Evolutionary conservation across 2,329 filamentous ascomycete species (phyloP).

Genomic region (Penicillium sp.): DNA sequence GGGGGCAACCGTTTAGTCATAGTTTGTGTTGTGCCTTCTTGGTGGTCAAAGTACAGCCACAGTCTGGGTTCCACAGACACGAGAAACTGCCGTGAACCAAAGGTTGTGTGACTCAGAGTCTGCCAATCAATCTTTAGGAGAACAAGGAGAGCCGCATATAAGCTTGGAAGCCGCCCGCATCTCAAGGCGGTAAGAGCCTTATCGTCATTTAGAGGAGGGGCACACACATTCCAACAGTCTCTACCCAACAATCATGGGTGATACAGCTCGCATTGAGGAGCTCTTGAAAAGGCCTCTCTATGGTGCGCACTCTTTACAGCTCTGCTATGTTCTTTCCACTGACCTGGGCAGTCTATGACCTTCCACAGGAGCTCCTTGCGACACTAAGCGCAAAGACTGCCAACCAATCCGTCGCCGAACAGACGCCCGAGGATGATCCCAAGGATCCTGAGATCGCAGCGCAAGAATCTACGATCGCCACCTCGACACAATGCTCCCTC

Average conservation of each 20-base stretch:
- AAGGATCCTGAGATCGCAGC: constrained; percentile 33
- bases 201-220: constrained; percentile 19
- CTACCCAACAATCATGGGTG: constrained; percentile 19
- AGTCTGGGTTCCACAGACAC: background rate
- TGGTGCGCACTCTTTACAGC: constrained; percentile 31
- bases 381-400: constrained; percentile 60
- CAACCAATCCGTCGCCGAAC: constrained; percentile 27
- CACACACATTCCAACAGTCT: constrained; percentile 6
- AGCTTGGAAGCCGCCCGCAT: constrained; percentile 3
- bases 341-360: constrained; percentile 65
- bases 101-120: background rate
- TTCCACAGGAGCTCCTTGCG: constrained; percentile 68
- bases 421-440: constrained; percentile 19
- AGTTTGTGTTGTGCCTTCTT: background rate
- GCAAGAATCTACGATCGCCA: constrained; percentile 43
- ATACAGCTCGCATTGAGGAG: constrained; percentile 29
- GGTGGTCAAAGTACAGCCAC: background rate
- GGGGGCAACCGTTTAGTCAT: background rate
- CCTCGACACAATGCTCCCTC: constrained; percentile 71
- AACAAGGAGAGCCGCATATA: background rate
- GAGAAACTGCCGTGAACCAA: background rate
- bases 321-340: constrained; percentile 2
- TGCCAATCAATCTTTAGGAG: background rate
- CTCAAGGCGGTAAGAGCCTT: constrained; percentile 17
- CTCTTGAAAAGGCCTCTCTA: constrained; percentile 50